These are phyloP conservation scores for Talaromyces sp. DNA, from an alignment of 2,329 filamentous ascomycete genomes.

Conservation along the genomic window DNA sequence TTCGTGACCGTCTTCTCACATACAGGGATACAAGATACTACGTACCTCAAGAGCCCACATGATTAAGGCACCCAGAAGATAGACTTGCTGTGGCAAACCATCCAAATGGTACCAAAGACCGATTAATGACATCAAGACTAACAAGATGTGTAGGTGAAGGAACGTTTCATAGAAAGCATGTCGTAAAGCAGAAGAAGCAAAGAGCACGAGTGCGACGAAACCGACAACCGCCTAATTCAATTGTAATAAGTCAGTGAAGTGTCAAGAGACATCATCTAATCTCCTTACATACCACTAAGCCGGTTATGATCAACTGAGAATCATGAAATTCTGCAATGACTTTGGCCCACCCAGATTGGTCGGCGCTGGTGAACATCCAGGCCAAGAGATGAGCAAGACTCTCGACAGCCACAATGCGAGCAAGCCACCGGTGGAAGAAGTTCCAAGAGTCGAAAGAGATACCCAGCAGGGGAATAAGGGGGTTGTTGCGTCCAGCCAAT, in stretches of 20 bases:
- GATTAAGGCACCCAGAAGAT: conserved; percentile 68
- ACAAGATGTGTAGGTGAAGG: conserved; percentile 75
- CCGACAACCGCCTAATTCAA: conserved; percentile 42
- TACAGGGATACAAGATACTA: conserved; percentile 6
- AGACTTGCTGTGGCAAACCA: conserved; percentile 65
- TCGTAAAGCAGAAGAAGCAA: conserved; percentile 73
- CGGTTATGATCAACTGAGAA: conserved; percentile 37
- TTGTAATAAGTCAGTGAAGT: background rate
- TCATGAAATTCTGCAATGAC: conserved; percentile 29
- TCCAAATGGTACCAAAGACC: conserved; percentile 78
- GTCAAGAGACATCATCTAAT: background rate
- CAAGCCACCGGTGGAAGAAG: conserved; percentile 77
- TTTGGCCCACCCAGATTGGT: conserved; percentile 36
- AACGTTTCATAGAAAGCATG: conserved; percentile 98
- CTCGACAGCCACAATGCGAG: conserved; percentile 66
- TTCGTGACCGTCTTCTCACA: background rate
- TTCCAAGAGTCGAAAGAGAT: conserved; percentile 96
- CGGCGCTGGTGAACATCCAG: conserved; percentile 69
- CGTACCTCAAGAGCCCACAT: conserved; percentile 68
- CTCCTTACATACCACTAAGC: conserved; percentile 42
- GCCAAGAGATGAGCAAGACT: conserved; percentile 61
- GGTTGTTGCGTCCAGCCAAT: conserved; percentile 86
- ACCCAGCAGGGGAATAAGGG: conserved; percentile 70
- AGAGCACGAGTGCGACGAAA: conserved; percentile 63
- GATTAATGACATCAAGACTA: conserved; percentile 64